A percentile compares a stretch with the other conserved stretches of the same genome.
These are phyloP conservation scores for Phytopythium vexans DNA, from an alignment of 352 stramenopile genomes.

Conservation along the genomic window DNA sequence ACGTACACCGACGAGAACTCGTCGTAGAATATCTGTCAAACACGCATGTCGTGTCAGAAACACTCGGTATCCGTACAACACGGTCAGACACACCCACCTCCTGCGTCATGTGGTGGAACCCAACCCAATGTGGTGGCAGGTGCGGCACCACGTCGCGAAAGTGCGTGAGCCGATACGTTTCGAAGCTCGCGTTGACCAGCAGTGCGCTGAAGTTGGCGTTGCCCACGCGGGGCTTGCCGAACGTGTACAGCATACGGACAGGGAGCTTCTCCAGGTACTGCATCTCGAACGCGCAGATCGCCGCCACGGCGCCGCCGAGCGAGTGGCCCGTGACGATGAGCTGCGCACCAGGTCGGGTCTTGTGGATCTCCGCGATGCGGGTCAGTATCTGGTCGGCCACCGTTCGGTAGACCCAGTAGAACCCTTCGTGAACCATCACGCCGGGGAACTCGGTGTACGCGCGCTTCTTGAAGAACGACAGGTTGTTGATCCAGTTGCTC, in stretches of 20 bases:
- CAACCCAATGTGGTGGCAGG: slow-evolving; percentile 70
- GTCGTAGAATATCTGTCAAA: slow-evolving; percentile 74
- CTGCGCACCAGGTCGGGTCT: slow-evolving; percentile 34
- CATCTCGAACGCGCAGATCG: slow-evolving; percentile 76
- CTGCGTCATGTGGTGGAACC: slow-evolving; percentile 68
- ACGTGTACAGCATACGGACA: slow-evolving; percentile 62
- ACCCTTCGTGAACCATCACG: slow-evolving; percentile 70
- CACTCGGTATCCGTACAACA: slow-evolving; percentile 1
- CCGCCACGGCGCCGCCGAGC: slow-evolving; percentile 63
- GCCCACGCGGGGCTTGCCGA: slow-evolving; percentile 73
- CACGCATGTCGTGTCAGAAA: neutral
- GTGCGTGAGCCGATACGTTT: slow-evolving; percentile 76
- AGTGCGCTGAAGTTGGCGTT: slow-evolving; percentile 61
- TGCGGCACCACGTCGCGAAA: slow-evolving; percentile 78
- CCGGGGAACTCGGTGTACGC: slow-evolving; percentile 58
- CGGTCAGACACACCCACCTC: slow-evolving; percentile 37
- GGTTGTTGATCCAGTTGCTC: slow-evolving; percentile 82
- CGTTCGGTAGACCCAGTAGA: slow-evolving; percentile 78
- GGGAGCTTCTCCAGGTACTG: slow-evolving; percentile 53
- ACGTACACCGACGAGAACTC: slow-evolving; percentile 64
- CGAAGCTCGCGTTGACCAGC: slow-evolving; percentile 45
- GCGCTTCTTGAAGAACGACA: slow-evolving; percentile 76
- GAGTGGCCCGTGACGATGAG: slow-evolving; percentile 75
- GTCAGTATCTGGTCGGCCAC: slow-evolving; percentile 50
- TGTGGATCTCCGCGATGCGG: slow-evolving; percentile 24